Evolutionary conservation across 2,329 filamentous ascomycete genomes (phyloP), one percentile per base, ranked within the genome.

Genomic region (Apiospora pterosperma): DNA sequence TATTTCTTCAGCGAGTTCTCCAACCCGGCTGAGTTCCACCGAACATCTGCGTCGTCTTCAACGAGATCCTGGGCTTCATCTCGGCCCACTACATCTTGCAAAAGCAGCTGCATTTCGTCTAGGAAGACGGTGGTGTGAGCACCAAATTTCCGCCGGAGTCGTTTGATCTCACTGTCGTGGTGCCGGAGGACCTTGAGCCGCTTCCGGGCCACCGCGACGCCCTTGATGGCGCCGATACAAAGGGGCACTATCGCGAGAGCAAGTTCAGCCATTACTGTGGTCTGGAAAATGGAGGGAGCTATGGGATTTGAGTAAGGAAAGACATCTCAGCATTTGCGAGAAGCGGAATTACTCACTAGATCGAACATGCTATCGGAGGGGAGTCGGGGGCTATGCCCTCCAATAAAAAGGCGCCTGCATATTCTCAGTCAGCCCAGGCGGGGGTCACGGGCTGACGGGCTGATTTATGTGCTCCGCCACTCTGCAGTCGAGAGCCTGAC

Each of bases 201-300:
- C 59, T 66, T 67, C 31, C 63, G 61, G 11, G 62, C 62, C 12
- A 63, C 39, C 19, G 48, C 44, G 6, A 66, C 61, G 12, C 65
- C 67, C 34, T 68, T 66, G 21, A 68, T 60, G 31, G 67, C 64
- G 23, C 36, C 44, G 14, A 67, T 39, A 28, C 62, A 65, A 7
- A 69, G 44, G 6, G 68, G 67, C 21, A 67, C n/a, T 55, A 69
- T 67, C 12, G 64, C 68, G 34, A 68, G 64, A 3, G 65, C 65
- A 58, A 68, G 64, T 48, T 68, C 67, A 19, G 67, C 63, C 67
- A 68, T 68, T 36, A 10, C 16, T 52, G 25, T 8, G 44, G 14
- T 52, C 6, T 52, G 16, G 25, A 52, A 52, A 16, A 52, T 34
- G 25, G 25, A 25, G 28, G 7, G 16, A 5, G 19, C 6, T 31